These are phyloP conservation scores for Zygnema cylindricum DNA, from an alignment of 139 green algal species.

Conservation along the genomic window DNA sequence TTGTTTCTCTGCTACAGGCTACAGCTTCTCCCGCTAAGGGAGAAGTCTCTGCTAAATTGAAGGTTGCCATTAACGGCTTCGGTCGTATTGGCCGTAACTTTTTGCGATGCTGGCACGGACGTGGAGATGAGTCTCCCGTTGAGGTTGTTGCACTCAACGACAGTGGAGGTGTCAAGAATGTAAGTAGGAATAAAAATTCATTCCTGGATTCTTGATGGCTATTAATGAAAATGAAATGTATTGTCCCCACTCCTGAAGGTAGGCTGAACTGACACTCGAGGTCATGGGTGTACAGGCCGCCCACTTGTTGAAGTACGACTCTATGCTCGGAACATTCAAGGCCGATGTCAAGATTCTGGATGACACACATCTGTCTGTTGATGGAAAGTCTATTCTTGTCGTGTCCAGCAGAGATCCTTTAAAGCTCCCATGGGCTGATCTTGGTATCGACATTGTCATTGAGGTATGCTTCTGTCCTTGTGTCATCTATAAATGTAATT, in stretches of 20 bases:
- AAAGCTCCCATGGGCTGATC: slow-evolving; percentile 91
- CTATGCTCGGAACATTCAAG: slow-evolving; percentile 93
- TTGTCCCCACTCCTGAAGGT: not conserved
- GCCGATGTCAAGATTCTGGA: slow-evolving; percentile 93
- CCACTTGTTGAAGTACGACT: slow-evolving; percentile 99
- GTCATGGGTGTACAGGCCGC: slow-evolving; percentile 76
- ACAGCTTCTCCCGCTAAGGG: slow-evolving; percentile 7
- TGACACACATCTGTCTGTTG: slow-evolving; percentile 87
- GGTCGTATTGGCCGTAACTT: slow-evolving; percentile 79
- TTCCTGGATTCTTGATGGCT: not conserved
- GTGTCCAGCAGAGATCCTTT: slow-evolving; percentile 93
- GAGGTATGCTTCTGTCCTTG: slow-evolving; percentile 76
- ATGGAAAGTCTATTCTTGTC: slow-evolving; percentile 93
- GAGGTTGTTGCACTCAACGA: slow-evolving; percentile 96
- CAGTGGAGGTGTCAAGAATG: slow-evolving; percentile 90
- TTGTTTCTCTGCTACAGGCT: not conserved
- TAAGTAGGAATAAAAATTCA: slow-evolving; percentile 26
- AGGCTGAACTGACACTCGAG: too few relatives aligned
- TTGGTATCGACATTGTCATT: slow-evolving; percentile 95
- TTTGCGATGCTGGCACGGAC: slow-evolving; percentile 64
- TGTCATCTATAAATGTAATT: not conserved
- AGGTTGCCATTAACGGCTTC: slow-evolving; percentile 66
- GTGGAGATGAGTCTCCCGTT: slow-evolving; percentile 64
- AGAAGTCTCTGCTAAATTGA: slow-evolving; percentile 44
- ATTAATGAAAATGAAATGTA: not conserved